phyloP scores from a whole-genome alignment of 2,329 filamentous ascomycete genomes.

The Aspergillus melleus region DNA sequence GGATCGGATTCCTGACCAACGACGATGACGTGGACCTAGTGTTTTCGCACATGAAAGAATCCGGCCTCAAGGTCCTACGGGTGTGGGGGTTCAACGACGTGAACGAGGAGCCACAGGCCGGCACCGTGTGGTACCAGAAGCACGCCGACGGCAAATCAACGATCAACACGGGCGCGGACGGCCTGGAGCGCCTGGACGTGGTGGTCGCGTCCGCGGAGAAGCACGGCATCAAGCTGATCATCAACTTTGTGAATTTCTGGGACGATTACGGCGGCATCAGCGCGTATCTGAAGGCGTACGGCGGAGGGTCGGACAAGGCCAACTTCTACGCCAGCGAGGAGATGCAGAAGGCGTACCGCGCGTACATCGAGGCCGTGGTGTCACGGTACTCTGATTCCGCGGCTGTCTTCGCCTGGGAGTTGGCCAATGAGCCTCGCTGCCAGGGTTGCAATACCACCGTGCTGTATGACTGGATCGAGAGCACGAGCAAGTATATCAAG shows the following conservation, averaged over 20 bases:
- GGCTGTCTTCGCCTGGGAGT: conserved; percentile 67
- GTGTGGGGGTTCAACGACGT: conserved; percentile 58
- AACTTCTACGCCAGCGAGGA: conserved; percentile 59
- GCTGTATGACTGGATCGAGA: conserved; percentile 60
- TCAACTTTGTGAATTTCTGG: conserved; percentile 64
- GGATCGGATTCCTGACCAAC: conserved; percentile 52
- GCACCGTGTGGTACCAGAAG: conserved; percentile 48
- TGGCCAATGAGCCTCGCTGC: conserved; percentile 67
- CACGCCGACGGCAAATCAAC: conserved; percentile 40
- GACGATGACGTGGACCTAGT: conserved; percentile 50
- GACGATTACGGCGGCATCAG: conserved; percentile 66
- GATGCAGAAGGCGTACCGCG: conserved; percentile 60
- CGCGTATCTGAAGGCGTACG: conserved; percentile 58
- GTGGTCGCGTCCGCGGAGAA: conserved; percentile 62
- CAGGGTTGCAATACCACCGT: conserved; percentile 58
- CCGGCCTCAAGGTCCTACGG: conserved; percentile 53
- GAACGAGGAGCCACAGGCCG: conserved; percentile 38
- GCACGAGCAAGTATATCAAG: conserved; percentile 63
- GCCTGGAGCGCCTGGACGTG: conserved; percentile 64
- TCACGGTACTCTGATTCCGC: conserved; percentile 59
- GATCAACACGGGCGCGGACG: conserved; percentile 64
- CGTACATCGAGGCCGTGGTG: conserved; percentile 61
- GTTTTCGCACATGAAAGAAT: conserved; percentile 30
- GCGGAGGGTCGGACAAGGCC: conserved; percentile 49
- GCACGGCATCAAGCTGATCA: conserved; percentile 63